phyloP scores from a whole-genome alignment of 1,284 basidiomycete species.

The Xerocomus minutiporus region DNA sequence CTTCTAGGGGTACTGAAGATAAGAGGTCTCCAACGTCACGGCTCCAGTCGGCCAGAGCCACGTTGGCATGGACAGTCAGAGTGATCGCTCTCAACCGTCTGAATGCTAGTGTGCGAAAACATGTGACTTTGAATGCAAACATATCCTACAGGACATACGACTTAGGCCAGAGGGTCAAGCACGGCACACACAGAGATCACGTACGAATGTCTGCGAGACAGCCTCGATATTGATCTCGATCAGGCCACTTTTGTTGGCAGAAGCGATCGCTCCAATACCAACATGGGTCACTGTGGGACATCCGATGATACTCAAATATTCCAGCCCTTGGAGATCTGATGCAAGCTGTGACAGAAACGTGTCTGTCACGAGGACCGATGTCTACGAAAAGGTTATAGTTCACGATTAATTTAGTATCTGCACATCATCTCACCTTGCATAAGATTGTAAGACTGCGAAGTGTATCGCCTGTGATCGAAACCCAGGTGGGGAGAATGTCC shows the following conservation, averaged over 20 bases:
- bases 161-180: conserved; percentile 6
- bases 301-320: conserved; percentile 56
- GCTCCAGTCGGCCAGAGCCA: conserved; percentile 40
- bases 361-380: conserved; percentile 55
- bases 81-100: conserved; percentile 51
- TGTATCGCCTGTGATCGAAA: conserved; percentile 38
- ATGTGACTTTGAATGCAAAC: conserved; percentile 40
- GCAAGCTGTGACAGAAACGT: conserved; percentile 45
- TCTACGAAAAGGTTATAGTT: conserved; percentile 33
- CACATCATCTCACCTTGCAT: conserved; percentile 50
- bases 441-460: conserved; percentile 57
- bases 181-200: conserved; percentile 19
- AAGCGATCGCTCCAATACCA: conserved; percentile 50
- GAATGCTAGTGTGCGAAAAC: conserved; percentile 36
- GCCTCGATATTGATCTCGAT: conserved; percentile 55
- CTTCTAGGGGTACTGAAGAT: conserved; percentile 44
- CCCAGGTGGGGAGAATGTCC: conserved; percentile 47
- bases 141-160: conserved; percentile 42
- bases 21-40: conserved; percentile 43
- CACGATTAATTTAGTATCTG: not conserved
- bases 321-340: conserved; percentile 43
- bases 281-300: conserved; percentile 63
- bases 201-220: conserved; percentile 58
- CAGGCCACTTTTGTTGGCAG: conserved; percentile 43
- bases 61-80: conserved; percentile 45